A percentile compares a stretch with the other conserved stretches of the same genome.
Evolutionary conservation across 495 filamentous ascomycete species (phyloP).

Genomic region (Podospora didyma): DNA sequence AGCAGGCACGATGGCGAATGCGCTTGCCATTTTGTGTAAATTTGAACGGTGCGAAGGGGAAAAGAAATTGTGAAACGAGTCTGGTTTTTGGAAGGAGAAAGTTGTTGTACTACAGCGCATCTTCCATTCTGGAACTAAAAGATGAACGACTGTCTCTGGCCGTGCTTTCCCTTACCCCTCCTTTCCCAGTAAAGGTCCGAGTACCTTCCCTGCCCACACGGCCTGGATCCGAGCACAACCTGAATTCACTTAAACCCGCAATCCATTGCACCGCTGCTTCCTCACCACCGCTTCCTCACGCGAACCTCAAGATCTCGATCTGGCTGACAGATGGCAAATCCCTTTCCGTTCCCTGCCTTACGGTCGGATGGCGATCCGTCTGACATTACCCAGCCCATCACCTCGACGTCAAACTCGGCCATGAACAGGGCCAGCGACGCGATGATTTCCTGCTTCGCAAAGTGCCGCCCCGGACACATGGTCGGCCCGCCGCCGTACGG

Average conservation of each 20-base stretch:
- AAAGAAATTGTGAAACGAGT: no score
- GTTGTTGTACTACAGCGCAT: no score
- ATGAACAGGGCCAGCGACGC: neutral
- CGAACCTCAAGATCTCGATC: constrained; percentile 1
- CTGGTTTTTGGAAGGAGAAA: no score
- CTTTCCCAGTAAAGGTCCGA: no score
- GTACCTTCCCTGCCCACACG: no score
- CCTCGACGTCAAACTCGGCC: constrained; percentile 1
- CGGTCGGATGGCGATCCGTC: constrained; percentile 1
- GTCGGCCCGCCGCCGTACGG: constrained; percentile 5
- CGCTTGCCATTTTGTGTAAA: neutral
- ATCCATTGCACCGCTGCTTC: no score
- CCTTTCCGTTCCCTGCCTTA: neutral
- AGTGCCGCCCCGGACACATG: constrained; percentile 3
- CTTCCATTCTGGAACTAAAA: no score
- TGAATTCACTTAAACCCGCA: no score
- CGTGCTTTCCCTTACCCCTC: no score
- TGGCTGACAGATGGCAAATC: neutral
- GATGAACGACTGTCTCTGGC: no score
- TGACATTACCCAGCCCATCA: neutral
- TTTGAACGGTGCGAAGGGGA: no score
- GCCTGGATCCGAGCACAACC: no score
- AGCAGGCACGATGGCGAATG: neutral
- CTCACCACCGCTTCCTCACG: neutral
- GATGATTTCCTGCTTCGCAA: constrained; percentile 6